Evolutionary conservation across 805 yeast species (phyloP), one percentile per base, ranked within the genome.

Genomic region (Spathaspora girioi): DNA sequence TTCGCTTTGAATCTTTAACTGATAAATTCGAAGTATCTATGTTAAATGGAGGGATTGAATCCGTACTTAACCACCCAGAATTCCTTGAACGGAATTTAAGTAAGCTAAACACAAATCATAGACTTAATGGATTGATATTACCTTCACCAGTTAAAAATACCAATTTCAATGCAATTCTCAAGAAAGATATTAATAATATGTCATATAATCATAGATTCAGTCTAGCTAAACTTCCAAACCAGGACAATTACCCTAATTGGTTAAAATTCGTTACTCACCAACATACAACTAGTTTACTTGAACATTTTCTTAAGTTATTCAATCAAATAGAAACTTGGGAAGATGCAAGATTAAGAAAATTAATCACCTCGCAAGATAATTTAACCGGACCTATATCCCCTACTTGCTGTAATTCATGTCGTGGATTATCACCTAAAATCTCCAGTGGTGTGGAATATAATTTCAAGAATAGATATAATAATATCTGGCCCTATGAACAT

Each of bases 401-500:
- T 51, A 66, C 72, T 2, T 65, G 73, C 46, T 76, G 80, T 50
- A 75, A 76, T 2, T 63, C 66, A 32, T 75, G 79, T 59, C 78
- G 75, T 53, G 61, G 63, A 3, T 73, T 68, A 45, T 59, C 59
- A 19, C 75, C 73, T 51, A 64, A 66, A 46, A 61, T 75, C 15
- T 79, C 80, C 1, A 59, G 65, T 49, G 80, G 80, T 0, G 67
- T 76, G 9, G 80, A 76, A 53, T 68, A 64, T 50, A 79, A 79
- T 8, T 67, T 64, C 52, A 76, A 76, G 55, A 76, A 76, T 54
- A 58, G 80, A 45, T 76, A 76, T 60, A 70, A 73, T 38, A 75
- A 76, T 49, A 68, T 76, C 9, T 76, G 78, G 78, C 80, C 80
- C 0, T 76, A 75, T 57, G 80, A 76, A 57, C 80, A 76, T 53